Base-by-base conservation (phyloP, 2,329 filamentous ascomycete species). In the Ophiostoma himal-ulmi region DNA sequence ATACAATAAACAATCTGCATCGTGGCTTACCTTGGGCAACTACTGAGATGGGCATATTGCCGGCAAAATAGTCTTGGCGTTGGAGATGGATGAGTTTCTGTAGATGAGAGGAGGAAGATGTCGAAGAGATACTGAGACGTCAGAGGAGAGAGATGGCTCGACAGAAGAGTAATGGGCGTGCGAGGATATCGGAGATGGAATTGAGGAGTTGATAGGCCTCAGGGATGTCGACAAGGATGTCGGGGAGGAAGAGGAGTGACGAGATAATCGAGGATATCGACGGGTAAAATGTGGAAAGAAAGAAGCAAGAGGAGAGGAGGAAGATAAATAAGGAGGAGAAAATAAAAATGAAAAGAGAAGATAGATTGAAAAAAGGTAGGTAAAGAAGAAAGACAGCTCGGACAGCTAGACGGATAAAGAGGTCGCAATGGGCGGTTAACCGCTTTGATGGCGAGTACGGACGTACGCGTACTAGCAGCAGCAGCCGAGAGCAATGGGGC, bases 1-100 rank as follows among this genome's bases (percentile, higher is more conserved):
- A 39, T 5, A 1, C 11, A 22, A 41, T 22, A 6, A 22, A 39
- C 11, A 41, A 39, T 34, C 4, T n/a, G 60, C 5, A 36, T 39
- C 30, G 30, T 36, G 37, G 36, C 79, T 77, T 73, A 81, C 79
- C 79, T 76, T 81, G 80, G 73, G 78, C 79, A 68, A 75, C 76
- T 71, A 81, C 67, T 64, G 79, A 77, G 54, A 79, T 69, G 72
- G 79, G 78, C 79, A 81, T 81, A 52, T 73, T 76, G 71, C 69
- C 69, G 71, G 71, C 69, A 72, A 64, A 70, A 70, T 68, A 44
- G 30, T 64, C 60, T 67, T 54, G 68, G 48, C 64, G 44, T 17
- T 68, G 26, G 6, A 26, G 52, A 26, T 57, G n/a, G 14, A n/a
- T 41, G 22, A 8, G 30, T 17, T 11, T 26, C 26, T 20, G 41